Evolutionary conservation across 2,329 filamentous ascomycete genomes (phyloP), one percentile per base, ranked within the genome.

Genomic region (Epicoccum nigrum): DNA sequence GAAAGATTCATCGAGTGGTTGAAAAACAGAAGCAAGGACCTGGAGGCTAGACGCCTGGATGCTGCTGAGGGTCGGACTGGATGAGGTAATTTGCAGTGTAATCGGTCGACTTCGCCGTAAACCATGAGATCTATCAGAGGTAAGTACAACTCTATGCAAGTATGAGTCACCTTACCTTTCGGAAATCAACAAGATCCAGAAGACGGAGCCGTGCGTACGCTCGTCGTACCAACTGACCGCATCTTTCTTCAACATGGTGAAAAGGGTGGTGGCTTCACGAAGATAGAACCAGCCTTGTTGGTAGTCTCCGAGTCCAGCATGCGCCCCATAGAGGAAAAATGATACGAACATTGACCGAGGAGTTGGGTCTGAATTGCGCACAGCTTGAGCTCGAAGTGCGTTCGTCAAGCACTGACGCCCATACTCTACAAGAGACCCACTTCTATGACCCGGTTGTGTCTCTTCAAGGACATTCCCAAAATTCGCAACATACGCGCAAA

Each of bases 241-340:
- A n/a, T 58, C 47, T 3, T 15, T 37, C 8, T 41, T 60, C 2
- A 56, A 45, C 58, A 69, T 62, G 46, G 59, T 57, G 31, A 60
- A 67, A 71, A 93, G 78, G 5, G 89, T 92, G 1, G 85, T 87
- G 5, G 88, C 87, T 72, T 94, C 89, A 20, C 89, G 85, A 8
- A 93, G 77, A 68, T 90, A 85, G 66, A 86, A 92, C 89, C 89
- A 93, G 1, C 88, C 89, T 69, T 86, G 86, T 56, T 88, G 85
- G 68, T 92, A 87, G 68, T 86, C 79, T 56, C 91, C 87, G 38
- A 90, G 76, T 30, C 84, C 86, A 54, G 88, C 87, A 68, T 87
- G 84, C 51, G 86, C 87, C 30, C 83, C 87, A 62, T 90, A 92
- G 20, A 93, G 70, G 69, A 93, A 92, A 72, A 89, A 91, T 45